phyloP scores from a whole-genome alignment of 2,329 filamentous ascomycete genomes.

The Colletotrichum shisoi region DNA sequence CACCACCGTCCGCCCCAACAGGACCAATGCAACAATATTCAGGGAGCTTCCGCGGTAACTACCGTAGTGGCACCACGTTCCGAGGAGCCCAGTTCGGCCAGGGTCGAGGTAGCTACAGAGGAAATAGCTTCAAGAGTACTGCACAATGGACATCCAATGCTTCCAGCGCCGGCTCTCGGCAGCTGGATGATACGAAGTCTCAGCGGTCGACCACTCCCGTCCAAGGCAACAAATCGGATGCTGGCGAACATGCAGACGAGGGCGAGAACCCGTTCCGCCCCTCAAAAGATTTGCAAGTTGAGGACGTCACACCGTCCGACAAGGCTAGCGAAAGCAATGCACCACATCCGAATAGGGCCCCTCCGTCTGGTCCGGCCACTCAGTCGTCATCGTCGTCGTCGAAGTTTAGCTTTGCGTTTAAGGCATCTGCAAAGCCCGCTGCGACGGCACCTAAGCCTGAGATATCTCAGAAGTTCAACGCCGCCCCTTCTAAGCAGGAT shows the following conservation, averaged over 20 bases:
- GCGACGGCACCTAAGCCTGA: slow-evolving; percentile 68
- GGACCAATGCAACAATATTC: slow-evolving; percentile 65
- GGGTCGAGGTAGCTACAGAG: slow-evolving; percentile 62
- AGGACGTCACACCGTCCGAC: slow-evolving; percentile 60
- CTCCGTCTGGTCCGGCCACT: slow-evolving; percentile 62
- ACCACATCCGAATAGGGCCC: slow-evolving; percentile 63
- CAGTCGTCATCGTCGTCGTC: slow-evolving; percentile 59
- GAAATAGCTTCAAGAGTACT: slow-evolving; percentile 69
- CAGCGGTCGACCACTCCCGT: slow-evolving; percentile 41
- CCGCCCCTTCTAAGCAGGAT: slow-evolving; percentile 61
- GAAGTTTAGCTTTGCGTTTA: slow-evolving; percentile 95
- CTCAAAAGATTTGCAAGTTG: slow-evolving; percentile 70
- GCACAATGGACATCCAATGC: slow-evolving; percentile 70
- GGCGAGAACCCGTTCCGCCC: slow-evolving; percentile 69
- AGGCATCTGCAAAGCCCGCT: slow-evolving; percentile 70
- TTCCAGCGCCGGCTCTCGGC: slow-evolving; percentile 54
- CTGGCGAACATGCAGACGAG: slow-evolving; percentile 55
- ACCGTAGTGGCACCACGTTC: slow-evolving; percentile 61
- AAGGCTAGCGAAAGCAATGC: slow-evolving; percentile 59
- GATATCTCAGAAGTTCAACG: slow-evolving; percentile 74
- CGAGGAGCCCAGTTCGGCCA: slow-evolving; percentile 66
- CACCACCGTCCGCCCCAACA: slow-evolving; percentile 64
- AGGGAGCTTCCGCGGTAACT: slow-evolving; percentile 55
- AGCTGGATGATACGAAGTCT: slow-evolving; percentile 47
- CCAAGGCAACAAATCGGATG: slow-evolving; percentile 42